Base-by-base conservation (phyloP, 2,329 filamentous ascomycete species). In the Exophiala dermatitidis region DNA sequence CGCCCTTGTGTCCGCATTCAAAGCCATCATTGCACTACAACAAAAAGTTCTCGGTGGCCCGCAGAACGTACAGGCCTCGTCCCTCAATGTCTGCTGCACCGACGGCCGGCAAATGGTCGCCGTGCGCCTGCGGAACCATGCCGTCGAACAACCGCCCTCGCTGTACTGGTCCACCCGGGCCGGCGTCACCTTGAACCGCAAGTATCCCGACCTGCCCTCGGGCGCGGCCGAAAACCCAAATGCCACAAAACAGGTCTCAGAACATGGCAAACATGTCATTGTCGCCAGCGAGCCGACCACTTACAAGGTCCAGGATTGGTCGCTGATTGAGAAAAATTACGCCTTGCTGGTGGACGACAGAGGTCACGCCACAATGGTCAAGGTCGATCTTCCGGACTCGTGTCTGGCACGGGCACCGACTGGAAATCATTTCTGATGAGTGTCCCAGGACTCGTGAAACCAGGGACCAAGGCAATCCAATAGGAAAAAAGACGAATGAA, bases 281-380 rank as follows among this genome's bases (percentile, higher is more conserved):
- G 54, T 62, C 40, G 75, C 77, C 8, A 76, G 72, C 58, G 77
- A 80, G 65, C 77, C 77, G 8, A 77, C 72, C 29, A 80, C 77
- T 5, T 79, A 75, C 58, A 73, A 76, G 59, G 68, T 72, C 46
- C 66, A 67, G 19, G 76, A 80, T 48, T 80, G 77, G 77, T 65
- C 72, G 53, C 59, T 80, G 54, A 75, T 62, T 56, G 68, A 67
- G 31, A 72, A 69, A 60, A 79, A 80, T 59, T 67, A 69, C 58
- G 69, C 67, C 33, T 57, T 78, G 34, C 60, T 71, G 31, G 73
- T 75, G 2, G 69, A 73, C 60, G 69, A 68, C 9, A 53, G 67
- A 26, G 71, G 74, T 5, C 51, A 56, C 12, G 30, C 34, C 31
- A 45, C 48, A 2, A 32, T 51, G 9, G 47, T 51, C 43, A 44